phyloP scores from a whole-genome alignment of 2,329 filamentous ascomycete genomes.

The Verticillium klebahnii region DNA sequence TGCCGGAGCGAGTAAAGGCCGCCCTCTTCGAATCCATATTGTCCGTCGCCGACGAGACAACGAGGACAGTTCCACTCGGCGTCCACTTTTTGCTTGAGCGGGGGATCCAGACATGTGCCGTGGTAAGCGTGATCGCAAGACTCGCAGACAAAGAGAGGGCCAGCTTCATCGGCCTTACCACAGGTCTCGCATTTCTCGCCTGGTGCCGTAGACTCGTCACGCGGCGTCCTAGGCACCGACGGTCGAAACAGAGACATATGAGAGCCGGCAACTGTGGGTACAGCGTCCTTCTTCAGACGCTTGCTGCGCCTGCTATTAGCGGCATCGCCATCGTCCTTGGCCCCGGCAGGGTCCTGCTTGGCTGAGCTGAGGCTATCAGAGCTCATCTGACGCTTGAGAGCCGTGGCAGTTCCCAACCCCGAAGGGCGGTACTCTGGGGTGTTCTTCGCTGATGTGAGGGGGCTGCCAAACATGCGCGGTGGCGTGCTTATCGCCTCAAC shows the following conservation, averaged over 20 bases:
- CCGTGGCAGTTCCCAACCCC: slow-evolving; percentile 47
- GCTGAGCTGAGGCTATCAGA: slow-evolving; percentile 46
- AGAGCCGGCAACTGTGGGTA: slow-evolving; percentile 87
- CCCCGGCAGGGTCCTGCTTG: slow-evolving; percentile 41
- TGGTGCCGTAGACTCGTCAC: slow-evolving; percentile 43
- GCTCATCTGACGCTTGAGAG: slow-evolving; percentile 75
- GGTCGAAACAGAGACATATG: slow-evolving; percentile 95
- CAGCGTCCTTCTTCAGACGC: slow-evolving; percentile 76
- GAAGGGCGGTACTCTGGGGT: slow-evolving; percentile 61
- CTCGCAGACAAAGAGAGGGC: slow-evolving; percentile 75
- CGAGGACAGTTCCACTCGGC: slow-evolving; percentile 94
- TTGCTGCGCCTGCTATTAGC: slow-evolving; percentile 77
- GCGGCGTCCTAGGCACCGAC: slow-evolving; percentile 61
- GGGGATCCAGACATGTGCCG: slow-evolving; percentile 82
- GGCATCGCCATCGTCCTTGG: slow-evolving; percentile 57
- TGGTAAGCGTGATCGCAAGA: slow-evolving; percentile 89
- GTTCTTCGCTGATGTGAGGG: slow-evolving; percentile 58
- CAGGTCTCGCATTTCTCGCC: slow-evolving; percentile 80
- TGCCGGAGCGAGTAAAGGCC: slow-evolving; percentile 91
- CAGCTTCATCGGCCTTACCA: slow-evolving; percentile 68
- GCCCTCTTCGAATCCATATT: slow-evolving; percentile 96
- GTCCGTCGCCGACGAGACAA: slow-evolving; percentile 91
- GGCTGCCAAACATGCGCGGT: slow-evolving; percentile 56
- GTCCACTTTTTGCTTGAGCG: slow-evolving; percentile 70
- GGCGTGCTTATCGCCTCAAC: slow-evolving; percentile 53